phyloP scores from a whole-genome alignment of 2,329 filamentous ascomycete genomes.

The Pseudogymnoascus sp. region DNA sequence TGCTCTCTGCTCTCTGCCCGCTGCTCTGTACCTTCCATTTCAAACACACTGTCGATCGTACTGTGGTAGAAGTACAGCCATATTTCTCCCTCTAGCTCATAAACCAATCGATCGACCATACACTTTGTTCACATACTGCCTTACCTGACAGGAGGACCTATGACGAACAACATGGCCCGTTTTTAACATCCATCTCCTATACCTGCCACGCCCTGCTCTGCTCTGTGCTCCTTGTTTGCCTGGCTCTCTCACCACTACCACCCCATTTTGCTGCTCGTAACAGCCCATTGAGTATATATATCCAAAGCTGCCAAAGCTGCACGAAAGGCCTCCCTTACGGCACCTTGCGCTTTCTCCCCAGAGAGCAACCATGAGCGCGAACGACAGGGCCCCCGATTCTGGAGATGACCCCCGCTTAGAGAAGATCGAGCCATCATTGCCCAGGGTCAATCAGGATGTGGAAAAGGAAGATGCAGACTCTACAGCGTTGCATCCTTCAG shows the following conservation, averaged over 20 bases:
- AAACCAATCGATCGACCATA: background rate
- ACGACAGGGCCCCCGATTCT: constrained; percentile 78
- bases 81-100: constrained; percentile 2
- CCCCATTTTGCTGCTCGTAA: constrained; percentile 16
- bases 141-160: background rate
- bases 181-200: background rate
- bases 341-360: constrained; percentile 19
- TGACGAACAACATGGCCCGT: constrained; percentile 3
- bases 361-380: constrained; percentile 47
- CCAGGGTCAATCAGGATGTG: constrained; percentile 67
- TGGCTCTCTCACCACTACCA: background rate
- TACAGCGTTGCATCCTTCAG: constrained; percentile 49
- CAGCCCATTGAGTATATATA: constrained; percentile 9
- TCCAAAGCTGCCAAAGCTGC: background rate
- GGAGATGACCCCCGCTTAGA: constrained; percentile 61
- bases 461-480: background rate
- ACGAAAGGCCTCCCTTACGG: background rate
- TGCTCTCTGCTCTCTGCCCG: background rate
- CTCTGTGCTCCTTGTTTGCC: background rate
- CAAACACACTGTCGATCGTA: background rate
- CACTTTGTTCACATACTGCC: background rate
- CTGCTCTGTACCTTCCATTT: background rate
- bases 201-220: background rate
- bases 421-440: constrained; percentile 65
- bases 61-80: background rate